Evolutionary conservation across 805 yeast genomes (phyloP).

Genomic region (Saccharomycopsis schoenii): DNA sequence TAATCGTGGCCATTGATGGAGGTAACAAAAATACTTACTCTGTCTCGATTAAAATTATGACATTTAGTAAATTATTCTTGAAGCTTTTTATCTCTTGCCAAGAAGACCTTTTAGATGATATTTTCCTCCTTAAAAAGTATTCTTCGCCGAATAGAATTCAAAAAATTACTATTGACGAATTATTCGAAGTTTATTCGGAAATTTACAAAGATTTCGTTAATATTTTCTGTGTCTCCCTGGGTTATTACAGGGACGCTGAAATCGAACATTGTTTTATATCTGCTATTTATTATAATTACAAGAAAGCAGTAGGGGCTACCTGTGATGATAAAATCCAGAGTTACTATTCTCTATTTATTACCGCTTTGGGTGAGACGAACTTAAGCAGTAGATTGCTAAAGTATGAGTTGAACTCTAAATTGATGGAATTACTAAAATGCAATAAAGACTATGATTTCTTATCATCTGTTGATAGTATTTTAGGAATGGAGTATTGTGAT

Average conservation of each 20-base stretch:
- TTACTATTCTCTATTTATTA: background rate
- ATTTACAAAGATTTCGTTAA: background rate
- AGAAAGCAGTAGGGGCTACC: background rate
- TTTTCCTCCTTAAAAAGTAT: background rate
- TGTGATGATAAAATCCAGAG: background rate
- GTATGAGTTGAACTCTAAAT: background rate
- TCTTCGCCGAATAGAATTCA: background rate
- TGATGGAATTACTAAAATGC: background rate
- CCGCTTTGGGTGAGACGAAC: background rate
- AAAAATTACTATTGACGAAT: background rate
- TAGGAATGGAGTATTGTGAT: background rate
- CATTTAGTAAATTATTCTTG: background rate
- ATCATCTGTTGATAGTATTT: background rate
- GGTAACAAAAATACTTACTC: background rate
- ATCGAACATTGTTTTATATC: background rate
- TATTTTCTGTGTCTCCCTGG: background rate
- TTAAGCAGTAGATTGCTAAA: background rate
- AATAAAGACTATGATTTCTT: background rate
- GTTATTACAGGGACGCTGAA: background rate
- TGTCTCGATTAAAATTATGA: background rate
- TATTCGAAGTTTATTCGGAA: background rate
- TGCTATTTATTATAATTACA: background rate
- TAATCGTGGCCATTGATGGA: slow-evolving; percentile 19
- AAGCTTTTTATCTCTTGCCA: background rate
- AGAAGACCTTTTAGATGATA: background rate